Base-by-base conservation (phyloP, 228 moss, liverwort and hornwort species). In the Sphagnum fallax region DNA sequence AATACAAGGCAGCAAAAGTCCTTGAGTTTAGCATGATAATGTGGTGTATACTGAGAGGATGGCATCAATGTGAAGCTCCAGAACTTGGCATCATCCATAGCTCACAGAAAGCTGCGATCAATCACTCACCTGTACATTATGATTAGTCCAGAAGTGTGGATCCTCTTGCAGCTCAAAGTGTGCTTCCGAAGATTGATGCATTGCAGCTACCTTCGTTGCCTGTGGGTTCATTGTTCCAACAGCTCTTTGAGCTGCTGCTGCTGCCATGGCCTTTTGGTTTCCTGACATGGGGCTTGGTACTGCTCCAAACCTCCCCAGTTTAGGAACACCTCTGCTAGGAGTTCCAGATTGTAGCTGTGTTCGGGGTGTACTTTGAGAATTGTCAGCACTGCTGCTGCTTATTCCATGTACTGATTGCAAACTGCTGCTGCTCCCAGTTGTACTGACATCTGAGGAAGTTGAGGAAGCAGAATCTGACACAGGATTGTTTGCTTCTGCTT, bases 81-180 rank as follows among this genome's bases (percentile, higher is more conserved):
- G 32, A 32, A 32, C 32, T 32, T 32, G 32, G 32, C 32, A 2
- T 32, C 2, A 32, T 32, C 32, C 32, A 32, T 32, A 3, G 32
- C 32, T 32, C 32, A 2, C 32, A 32, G 32, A 32, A 32, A 32
- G 3, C 32, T 32, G 32, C 2, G 2, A 32, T 32, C 32, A 32
- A 2, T 12, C 8, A 67, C 80, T 60, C 32, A 95, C 95, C 90
- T 96, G 92, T 49, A 97, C 91, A 58, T 91, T 96, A 75, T 96
- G 92, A 32, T 91, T 86, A 53, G 77, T 75, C 96, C 92, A 92
- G 71, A 89, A 92, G 6, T 75, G 77, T 6, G 79, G 62, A 73
- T 93, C 77, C 74, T 87, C 91, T 76, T 91, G 76, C 49, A 97
- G 78, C 52, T 93, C 91, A 65, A 87, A 93, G 6, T 79, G 71